Conservation (phyloP, 1,139 yeast species). For the Geotrichum aggregatum region DNA sequence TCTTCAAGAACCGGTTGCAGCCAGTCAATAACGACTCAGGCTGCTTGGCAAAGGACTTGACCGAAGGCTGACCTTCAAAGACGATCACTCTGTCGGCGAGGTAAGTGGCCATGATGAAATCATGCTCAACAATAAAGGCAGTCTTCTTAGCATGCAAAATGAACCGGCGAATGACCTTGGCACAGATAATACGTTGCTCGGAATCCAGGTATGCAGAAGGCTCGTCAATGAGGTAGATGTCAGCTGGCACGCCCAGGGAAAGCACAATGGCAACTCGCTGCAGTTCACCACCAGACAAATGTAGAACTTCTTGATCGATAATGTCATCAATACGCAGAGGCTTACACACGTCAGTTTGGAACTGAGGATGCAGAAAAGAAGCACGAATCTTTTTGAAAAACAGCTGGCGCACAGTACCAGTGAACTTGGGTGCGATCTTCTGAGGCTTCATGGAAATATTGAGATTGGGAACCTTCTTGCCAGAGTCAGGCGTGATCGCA, state of each 20-base stretch:
- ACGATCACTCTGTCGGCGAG: constrained; percentile 98
- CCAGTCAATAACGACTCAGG: constrained; percentile 95
- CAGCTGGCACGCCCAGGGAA: constrained; percentile 92
- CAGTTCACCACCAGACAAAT: constrained; percentile 97
- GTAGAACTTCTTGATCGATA: constrained; percentile 95
- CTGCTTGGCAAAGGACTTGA: constrained; percentile 71
- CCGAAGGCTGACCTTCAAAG: constrained; percentile 91
- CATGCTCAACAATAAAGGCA: constrained; percentile 98
- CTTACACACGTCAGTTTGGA: constrained; percentile 95
- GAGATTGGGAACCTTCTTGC: constrained; percentile 73
- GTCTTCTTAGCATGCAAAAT: constrained; percentile 95
- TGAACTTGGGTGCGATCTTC: constrained; percentile 96
- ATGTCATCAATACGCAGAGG: constrained; percentile 91
- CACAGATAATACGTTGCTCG: constrained; percentile 98
- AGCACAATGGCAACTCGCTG: constrained; percentile 98
- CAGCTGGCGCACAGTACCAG: constrained; percentile 96
- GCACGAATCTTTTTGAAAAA: constrained; percentile 95
- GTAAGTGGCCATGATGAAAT: constrained; percentile 98
- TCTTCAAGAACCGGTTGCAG: constrained; percentile 93
- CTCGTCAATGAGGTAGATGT: constrained; percentile 93
- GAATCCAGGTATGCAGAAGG: constrained; percentile 98
- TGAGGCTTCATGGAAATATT: constrained; percentile 97
- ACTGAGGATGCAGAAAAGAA: constrained; percentile 90
- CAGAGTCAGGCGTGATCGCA: constrained; percentile 78
- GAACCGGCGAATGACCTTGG: constrained; percentile 95